phyloP scores from a whole-genome alignment of 2,329 filamentous ascomycete genomes.

The Boeremia lycopersici region DNA sequence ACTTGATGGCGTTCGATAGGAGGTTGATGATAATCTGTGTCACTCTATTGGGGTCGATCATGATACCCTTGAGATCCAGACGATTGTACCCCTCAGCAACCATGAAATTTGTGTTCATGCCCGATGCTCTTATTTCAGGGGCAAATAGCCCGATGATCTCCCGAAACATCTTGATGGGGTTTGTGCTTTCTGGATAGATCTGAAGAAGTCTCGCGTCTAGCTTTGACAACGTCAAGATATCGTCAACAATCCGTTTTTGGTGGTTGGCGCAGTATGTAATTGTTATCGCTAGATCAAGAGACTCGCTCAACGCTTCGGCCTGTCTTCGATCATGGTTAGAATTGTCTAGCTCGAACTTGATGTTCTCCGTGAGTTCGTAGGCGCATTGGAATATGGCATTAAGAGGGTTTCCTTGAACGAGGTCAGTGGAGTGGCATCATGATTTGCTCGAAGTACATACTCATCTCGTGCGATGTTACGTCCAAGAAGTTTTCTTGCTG shows the following conservation, averaged over 20 bases:
- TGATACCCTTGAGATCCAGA: slow-evolving; percentile 61
- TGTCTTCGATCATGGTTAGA: slow-evolving; percentile 53
- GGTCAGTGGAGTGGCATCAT: not conserved
- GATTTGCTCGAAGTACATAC: slow-evolving; percentile 31
- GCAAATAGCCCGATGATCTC: slow-evolving; percentile 22
- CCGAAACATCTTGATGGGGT: slow-evolving; percentile 33
- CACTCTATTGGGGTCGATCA: slow-evolving; percentile 49
- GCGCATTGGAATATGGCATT: slow-evolving; percentile 76
- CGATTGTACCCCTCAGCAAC: slow-evolving; percentile 49
- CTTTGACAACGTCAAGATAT: slow-evolving; percentile 27
- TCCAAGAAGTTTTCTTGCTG: slow-evolving; percentile 83
- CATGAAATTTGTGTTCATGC: slow-evolving; percentile 68
- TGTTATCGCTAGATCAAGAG: slow-evolving; percentile 51
- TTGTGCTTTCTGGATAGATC: slow-evolving; percentile 25
- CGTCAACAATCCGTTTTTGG: slow-evolving; percentile 39
- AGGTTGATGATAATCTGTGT: slow-evolving; percentile 39
- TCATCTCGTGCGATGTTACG: slow-evolving; percentile 75
- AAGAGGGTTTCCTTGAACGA: slow-evolving; percentile 61
- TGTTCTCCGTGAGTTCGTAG: slow-evolving; percentile 62
- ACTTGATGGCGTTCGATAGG: slow-evolving; percentile 43
- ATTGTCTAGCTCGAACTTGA: slow-evolving; percentile 57
- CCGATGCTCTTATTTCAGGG: slow-evolving; percentile 31
- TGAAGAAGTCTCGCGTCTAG: slow-evolving; percentile 30
- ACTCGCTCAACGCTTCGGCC: slow-evolving; percentile 61
- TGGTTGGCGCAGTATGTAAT: slow-evolving; percentile 38